Evolutionary conservation across 164 flowering plant genomes (phyloP).

Genomic region (Nelumbo lutea): DNA sequence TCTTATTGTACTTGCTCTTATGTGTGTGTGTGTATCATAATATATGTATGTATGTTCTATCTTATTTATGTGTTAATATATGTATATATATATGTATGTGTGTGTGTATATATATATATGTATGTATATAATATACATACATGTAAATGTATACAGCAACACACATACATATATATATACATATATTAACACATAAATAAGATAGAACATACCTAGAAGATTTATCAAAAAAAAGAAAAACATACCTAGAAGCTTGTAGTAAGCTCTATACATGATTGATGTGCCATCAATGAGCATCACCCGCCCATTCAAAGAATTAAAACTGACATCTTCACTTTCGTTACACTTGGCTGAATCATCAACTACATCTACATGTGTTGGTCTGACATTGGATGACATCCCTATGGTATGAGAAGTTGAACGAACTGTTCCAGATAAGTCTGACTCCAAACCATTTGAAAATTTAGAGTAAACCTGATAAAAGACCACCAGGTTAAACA

Average conservation of each 20-base stretch:
- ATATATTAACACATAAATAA: no score
- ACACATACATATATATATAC: no score
- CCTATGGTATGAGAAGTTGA: constrained; percentile 18
- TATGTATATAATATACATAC: no score
- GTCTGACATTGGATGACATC: constrained; percentile 23
- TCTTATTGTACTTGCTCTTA: no score
- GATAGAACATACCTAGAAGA: not conserved
- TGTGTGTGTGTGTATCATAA: no score
- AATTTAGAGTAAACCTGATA: constrained; percentile 33
- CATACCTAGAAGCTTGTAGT: constrained; percentile 80
- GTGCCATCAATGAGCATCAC: constrained; percentile 97
- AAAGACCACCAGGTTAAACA: not conserved
- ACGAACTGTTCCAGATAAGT: constrained; percentile 15
- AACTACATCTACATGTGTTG: constrained; percentile 5
- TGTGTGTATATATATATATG: no score
- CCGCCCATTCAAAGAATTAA: constrained; percentile 47
- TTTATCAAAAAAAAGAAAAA: not conserved
- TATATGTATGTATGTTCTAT: no score
- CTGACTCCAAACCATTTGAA: constrained; percentile 18
- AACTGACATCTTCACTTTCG: constrained; percentile 16
- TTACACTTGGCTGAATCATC: constrained; percentile 18
- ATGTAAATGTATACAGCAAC: no score
- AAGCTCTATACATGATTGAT: constrained; percentile 77
- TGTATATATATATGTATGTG: no score
- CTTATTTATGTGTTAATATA: no score